Conservation (phyloP, 1,284 basidiomycete species). For the Ganoderma resinaceum region DNA sequence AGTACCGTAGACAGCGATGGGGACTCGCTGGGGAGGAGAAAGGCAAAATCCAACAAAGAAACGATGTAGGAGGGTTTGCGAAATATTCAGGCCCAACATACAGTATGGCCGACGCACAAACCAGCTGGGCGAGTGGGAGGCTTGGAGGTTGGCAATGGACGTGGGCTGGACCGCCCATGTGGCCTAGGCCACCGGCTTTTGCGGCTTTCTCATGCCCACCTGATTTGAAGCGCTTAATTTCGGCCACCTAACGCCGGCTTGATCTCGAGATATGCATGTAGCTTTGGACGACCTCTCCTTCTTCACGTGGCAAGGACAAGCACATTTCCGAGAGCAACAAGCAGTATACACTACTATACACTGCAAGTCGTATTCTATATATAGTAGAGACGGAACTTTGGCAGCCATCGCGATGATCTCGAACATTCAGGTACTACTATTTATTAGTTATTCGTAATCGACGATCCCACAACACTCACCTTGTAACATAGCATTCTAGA, state of each 20-base stretch:
- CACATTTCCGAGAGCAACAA: background rate
- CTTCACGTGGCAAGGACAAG: background rate
- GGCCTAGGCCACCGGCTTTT: too few relatives aligned
- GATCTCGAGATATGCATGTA: too few relatives aligned
- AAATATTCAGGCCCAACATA: background rate
- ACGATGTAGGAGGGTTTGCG: background rate
- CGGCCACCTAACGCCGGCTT: too few relatives aligned
- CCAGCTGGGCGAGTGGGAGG: too few relatives aligned
- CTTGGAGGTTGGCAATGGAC: too few relatives aligned
- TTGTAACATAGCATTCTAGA: background rate
- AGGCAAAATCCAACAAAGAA: background rate
- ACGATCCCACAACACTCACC: background rate
- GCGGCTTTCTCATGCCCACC: too few relatives aligned
- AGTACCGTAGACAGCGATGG: background rate
- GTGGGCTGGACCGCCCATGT: too few relatives aligned
- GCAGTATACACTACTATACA: background rate
- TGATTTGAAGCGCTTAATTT: too few relatives aligned
- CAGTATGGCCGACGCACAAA: background rate
- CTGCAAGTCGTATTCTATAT: background rate
- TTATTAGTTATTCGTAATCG: background rate
- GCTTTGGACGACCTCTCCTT: too few relatives aligned
- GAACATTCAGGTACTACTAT: background rate
- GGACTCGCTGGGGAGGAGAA: background rate
- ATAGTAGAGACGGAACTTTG: background rate
- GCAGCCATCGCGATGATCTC: background rate